Conservation (phyloP, 83 land plant species). For the Larix sibirica region DNA sequence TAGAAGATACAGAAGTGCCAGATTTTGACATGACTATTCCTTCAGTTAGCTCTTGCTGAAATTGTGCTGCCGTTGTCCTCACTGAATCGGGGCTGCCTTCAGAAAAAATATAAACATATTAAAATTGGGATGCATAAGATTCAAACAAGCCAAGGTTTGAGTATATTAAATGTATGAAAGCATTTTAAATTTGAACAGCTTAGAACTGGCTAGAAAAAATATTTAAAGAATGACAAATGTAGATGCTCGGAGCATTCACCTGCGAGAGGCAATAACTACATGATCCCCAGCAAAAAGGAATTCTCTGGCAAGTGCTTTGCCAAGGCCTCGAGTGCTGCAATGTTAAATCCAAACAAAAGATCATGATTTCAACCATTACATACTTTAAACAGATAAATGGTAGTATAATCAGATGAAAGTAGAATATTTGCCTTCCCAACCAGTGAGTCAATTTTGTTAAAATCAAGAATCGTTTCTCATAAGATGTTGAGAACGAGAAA, state of each 20-base stretch:
- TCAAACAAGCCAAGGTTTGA: constrained; percentile 5
- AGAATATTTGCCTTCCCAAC: neutral
- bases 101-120: constrained; percentile 9
- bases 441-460: neutral
- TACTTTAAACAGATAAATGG: neutral
- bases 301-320: constrained; percentile 97
- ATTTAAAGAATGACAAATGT: neutral
- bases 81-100: constrained; percentile 87
- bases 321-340: constrained; percentile 95
- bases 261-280: constrained; percentile 95
- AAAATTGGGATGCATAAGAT: neutral
- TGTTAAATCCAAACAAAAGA: neutral
- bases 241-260: constrained; percentile 34
- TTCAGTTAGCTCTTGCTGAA: constrained; percentile 65
- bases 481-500: neutral
- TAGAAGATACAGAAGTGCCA: constrained; percentile 20
- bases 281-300: constrained; percentile 94
- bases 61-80: constrained; percentile 65
- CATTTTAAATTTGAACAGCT: neutral
- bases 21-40: constrained; percentile 25
- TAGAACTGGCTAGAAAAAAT: neutral
- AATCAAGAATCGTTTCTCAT: neutral
- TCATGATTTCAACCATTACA: neutral
- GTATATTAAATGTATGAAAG: neutral
- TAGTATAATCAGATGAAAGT: constrained; percentile 4